phyloP scores from a whole-genome alignment of 164 flowering plant species.

The Stephania japonica region DNA sequence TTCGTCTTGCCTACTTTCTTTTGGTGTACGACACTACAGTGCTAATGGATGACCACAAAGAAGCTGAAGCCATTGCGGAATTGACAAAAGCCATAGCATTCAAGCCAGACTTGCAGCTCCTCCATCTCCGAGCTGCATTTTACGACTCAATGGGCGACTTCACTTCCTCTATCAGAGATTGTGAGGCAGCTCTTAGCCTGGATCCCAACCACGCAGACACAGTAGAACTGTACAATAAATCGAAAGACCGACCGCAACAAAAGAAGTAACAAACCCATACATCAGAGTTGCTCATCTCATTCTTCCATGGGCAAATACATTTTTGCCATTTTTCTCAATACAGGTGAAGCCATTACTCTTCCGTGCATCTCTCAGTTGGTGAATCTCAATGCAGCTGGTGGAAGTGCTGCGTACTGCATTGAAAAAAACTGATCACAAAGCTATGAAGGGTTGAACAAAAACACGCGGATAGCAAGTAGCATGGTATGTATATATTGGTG shows the following conservation, averaged over 20 bases:
- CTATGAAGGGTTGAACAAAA: slow-evolving; percentile 4
- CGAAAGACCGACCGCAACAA: slow-evolving; percentile 24
- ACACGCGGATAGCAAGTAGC: slow-evolving; percentile 2
- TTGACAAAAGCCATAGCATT: slow-evolving; percentile 69
- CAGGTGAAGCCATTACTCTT: slow-evolving; percentile 2
- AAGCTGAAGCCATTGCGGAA: slow-evolving; percentile 77
- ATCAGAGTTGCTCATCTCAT: not conserved
- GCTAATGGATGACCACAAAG: slow-evolving; percentile 89
- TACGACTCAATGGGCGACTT: slow-evolving; percentile 67
- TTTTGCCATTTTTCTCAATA: slow-evolving; percentile 9
- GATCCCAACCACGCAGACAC: slow-evolving; percentile 66
- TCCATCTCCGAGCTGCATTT: slow-evolving; percentile 89
- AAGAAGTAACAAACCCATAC: slow-evolving; percentile 5
- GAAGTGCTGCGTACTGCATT: slow-evolving; percentile 6
- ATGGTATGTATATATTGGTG: slow-evolving; percentile 12
- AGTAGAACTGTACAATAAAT: slow-evolving; percentile 49
- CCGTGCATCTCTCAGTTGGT: slow-evolving; percentile 3
- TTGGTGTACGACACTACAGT: slow-evolving; percentile 34
- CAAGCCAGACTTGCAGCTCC: slow-evolving; percentile 76
- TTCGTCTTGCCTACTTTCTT: slow-evolving; percentile 5
- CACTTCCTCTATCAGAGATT: slow-evolving; percentile 51
- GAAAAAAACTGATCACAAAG: slow-evolving; percentile 3
- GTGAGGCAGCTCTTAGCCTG: slow-evolving; percentile 85
- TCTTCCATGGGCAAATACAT: slow-evolving; percentile 12
- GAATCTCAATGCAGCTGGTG: slow-evolving; percentile 5